Base-by-base conservation (phyloP, 352 stramenopile genomes). In the Phytopythium helicoides region DNA sequence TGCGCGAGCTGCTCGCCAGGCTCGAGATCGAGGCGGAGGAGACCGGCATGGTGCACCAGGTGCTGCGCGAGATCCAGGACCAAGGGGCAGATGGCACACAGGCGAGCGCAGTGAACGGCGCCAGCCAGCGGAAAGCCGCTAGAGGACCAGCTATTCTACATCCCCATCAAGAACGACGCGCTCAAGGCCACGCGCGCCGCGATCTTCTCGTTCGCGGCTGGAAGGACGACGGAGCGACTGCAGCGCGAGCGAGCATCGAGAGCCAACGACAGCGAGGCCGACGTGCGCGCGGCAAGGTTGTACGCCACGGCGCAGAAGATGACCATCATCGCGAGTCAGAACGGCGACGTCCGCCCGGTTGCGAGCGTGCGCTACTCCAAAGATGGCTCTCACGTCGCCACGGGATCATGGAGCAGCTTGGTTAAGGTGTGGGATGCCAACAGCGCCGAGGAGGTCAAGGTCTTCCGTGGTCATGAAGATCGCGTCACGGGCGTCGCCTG, bases 391-490 rank as follows among this genome's bases (percentile, higher is more conserved):
- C 65, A 85, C 49, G 64, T 94, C 6, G 82, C 87, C 7, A 98
- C 94, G 1, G 96, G 89, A 1, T 97, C 93, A 37, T 98, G 93
- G 92, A 97, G 81, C 64, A 94, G 87, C 40, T 75, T 88, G 6
- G 94, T 98, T 12, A 97, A 98, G 66, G 69, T 98, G 19, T 99
- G 95, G 95, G 83, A 98, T 56, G 71, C 80, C 18, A 71, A 64
- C 4, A 84, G 61, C 35, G 86, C 78, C 33, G 66, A 72, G 18
- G 66, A 86, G 60, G 52, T 85, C 44, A 82, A 90, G 48, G 73
- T 90, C 7, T 92, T 96, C 37, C 76, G 81, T 16, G 91, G 88
- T 21, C 89, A 97, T 57, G 76, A 92, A 58, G 87, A 94, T 38
- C 87, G 91, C 36, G 71, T 97, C 35, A 94, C 85, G 12, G 79